These are phyloP conservation scores for Scheffersomyces parashehatae DNA, from an alignment of 1,139 yeast genomes.

Conservation along the genomic window DNA sequence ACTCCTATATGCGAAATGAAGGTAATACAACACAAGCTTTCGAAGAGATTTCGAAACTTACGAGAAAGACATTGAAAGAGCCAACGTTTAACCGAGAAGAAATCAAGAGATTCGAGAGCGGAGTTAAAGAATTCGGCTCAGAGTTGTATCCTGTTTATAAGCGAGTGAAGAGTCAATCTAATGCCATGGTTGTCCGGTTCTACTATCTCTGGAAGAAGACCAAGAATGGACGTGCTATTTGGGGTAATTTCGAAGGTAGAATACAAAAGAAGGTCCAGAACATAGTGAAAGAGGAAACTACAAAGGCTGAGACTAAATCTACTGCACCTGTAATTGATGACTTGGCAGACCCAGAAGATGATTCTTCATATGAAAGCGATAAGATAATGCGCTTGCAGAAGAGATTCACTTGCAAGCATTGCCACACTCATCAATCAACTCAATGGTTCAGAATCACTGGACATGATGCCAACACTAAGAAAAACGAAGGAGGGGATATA, in stretches of 20 bases:
- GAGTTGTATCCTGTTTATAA: slow-evolving; percentile 75
- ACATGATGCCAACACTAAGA: slow-evolving; percentile 31
- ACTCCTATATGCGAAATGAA: slow-evolving; percentile 50
- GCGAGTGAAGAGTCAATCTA: slow-evolving; percentile 67
- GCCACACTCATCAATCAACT: slow-evolving; percentile 52
- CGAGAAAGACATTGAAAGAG: slow-evolving; percentile 63
- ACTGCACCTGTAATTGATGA: slow-evolving; percentile 28
- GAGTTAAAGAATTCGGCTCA: slow-evolving; percentile 72
- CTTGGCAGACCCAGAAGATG: slow-evolving; percentile 67
- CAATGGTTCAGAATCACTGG: slow-evolving; percentile 81
- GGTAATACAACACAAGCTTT: slow-evolving; percentile 55
- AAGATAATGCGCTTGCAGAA: slow-evolving; percentile 41
- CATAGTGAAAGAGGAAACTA: slow-evolving; percentile 31
- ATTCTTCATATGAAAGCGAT: slow-evolving; percentile 61
- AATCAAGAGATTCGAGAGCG: slow-evolving; percentile 68
- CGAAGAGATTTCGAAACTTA: slow-evolving; percentile 37
- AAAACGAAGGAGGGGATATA: slow-evolving; percentile 10
- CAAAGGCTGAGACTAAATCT: slow-evolving; percentile 11
- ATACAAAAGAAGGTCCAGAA: slow-evolving; percentile 52
- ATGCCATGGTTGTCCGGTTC: slow-evolving; percentile 78
- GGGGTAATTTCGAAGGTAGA: slow-evolving; percentile 85
- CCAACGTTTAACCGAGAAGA: slow-evolving; percentile 74
- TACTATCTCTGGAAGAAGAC: slow-evolving; percentile 94
- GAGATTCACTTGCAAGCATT: slow-evolving; percentile 61
- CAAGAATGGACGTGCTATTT: slow-evolving; percentile 65